Evolutionary conservation across 1,284 basidiomycete genomes (phyloP), one percentile per base, ranked within the genome.

Genomic region (Anthracocystis walkeri): DNA sequence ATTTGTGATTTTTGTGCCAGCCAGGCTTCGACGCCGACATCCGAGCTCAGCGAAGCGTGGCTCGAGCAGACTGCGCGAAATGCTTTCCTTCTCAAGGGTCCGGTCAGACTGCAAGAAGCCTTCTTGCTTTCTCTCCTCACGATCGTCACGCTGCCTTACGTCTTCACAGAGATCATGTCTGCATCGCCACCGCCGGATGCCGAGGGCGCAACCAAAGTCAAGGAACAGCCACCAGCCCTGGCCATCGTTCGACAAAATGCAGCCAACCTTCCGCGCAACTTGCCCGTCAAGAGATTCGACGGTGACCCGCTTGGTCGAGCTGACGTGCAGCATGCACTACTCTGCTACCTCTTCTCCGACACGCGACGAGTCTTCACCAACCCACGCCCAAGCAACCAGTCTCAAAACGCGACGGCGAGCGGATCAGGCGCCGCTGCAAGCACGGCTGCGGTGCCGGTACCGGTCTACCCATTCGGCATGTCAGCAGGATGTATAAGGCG

Each of bases 241-340:
- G 58, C 58, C 11, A 71, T 71, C 20, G 54, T 71, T 46, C 48
- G 68, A 40, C 65, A 64, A 20, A 71, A 71, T 41, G 68, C 68
- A 20, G 61, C 62, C 54, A 68, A 71, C 33, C 68, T 73, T 16
- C 73, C 78, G 29, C 82, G 82, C 38, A 83, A 83, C 54, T 73
- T 81, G 40, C 82, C 82, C 4, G 81, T 84, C 45, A 84, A 84
- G 59, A 71, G 81, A n/a, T 81, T 78, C 67, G 82, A 84, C 29
- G 82, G 82, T 25, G 81, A 82, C 49, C 79, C 82, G 40, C 65
- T 84, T 1, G 69, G 76, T 4, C 71, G 82, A 11, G 69, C 65
- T 20, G 93, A 95, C 85, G 89, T 94, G 41, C 93, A 95, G 87
- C 93, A 90, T 86, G 92, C 94, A 87, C 88, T 95, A 54, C 90